Evolutionary conservation across 2,329 filamentous ascomycete genomes (phyloP), one percentile per base, ranked within the genome.

Genomic region (Neofusicoccum parvum): DNA sequence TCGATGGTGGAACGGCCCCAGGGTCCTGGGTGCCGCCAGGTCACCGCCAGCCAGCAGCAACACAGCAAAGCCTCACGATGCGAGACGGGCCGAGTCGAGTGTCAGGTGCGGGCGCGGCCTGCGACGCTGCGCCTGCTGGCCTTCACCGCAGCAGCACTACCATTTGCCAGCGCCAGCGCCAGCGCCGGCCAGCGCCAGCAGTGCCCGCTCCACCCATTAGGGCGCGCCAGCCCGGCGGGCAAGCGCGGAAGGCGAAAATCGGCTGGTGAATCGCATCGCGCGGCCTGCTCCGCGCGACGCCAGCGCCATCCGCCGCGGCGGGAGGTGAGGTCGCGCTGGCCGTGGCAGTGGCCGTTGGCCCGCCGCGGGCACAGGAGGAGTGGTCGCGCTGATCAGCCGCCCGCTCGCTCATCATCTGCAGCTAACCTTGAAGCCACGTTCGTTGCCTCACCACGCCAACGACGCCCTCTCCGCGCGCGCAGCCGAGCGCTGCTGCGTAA

Each of bases 241-340:
- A 75, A 73, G 72, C 74, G 74, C 74, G 73, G 72, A 69, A 74
- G 66, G 65, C 67, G 68, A 67, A 59, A 53, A 64, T 32, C 27
- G 27, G 6, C 27, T 32, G 27, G 64, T 39, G 39, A 64, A 62
- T 68, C 66, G 70, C 71, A 71, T 69, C 70, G 69, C 68, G 66
- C 67, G 70, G 71, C 71, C 69, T 72, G 54, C 54, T 59, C 54
- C 54, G 54, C 39, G 37, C 23, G 20, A 34, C 39, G 39, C 39
- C 54, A 17, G 37, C 37, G 23, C 27, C 11, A 34, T 36, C 56
- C 41, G 56, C 27, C 56, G 56, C 56, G 56, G 56, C 56, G 56
- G 41, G 56, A 34, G 54, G 27, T 14, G 54, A 59, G 54, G 54
- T 45, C 14, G 54, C 54, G 39, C 37, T 58, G 14, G 51, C 49